Base-by-base conservation (phyloP, 202 grass and related monocot genomes). In the Panicum virgatum region DNA sequence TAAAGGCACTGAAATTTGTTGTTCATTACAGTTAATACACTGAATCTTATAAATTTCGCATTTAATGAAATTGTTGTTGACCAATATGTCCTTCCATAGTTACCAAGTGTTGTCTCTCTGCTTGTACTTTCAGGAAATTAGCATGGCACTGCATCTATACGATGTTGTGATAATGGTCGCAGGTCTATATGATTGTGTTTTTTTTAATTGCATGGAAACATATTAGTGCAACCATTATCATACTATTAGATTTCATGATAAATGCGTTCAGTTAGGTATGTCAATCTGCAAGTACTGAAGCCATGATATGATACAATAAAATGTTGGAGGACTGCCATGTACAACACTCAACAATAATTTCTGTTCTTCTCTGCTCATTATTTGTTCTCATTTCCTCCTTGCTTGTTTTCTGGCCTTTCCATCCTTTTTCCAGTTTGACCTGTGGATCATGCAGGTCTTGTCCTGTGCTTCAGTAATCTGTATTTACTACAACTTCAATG, bases 391-490 rank as follows among this genome's bases (percentile, higher is more conserved):
- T 75, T 27, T 23, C 46, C 46, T 50, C 27, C 8, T 59, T 61
- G 3, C 34, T 20, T 14, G 19, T 77, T 22, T 36, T 76, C 18
- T 81, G 14, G 39, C 48, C 16, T 26, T 80, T 72, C 36, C 19
- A 64, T 27, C 26, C 53, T 25, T 75, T 30, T 32, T 53, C 25
- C 42, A 62, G 60, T 38, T 80, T 75, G 4, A 69, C 45, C 32
- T 69, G 39, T 73, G 32, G 13, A 58, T 75, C 69, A 52, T 88
- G 51, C 19, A 45, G 67, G 30, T 58, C 1, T 18, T 67, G 5
- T 16, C 50, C 60, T 75, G 61, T 75, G 23, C 66, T 50, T 13
- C 59, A 23, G 42, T 83, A 46, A 22, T 30, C 71, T 73, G 50
- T 43, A 66, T 66, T 73, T 73, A 6, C 5, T 73, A 34, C 22